phyloP scores from a whole-genome alignment of 1,139 yeast species.

The Taphrina populina region DNA sequence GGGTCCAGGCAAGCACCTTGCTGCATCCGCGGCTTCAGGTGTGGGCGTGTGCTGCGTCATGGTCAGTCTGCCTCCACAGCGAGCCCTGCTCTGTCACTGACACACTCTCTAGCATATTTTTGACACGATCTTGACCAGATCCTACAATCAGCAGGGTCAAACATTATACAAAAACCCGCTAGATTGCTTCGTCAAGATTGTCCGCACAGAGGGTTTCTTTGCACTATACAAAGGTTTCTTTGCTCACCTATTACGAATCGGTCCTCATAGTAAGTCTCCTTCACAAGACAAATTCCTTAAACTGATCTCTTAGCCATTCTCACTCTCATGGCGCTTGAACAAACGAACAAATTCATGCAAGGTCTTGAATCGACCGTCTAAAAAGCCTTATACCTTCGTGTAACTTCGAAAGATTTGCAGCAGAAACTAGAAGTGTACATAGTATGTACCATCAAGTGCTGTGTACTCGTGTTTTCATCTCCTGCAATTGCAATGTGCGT shows the following conservation, averaged over 20 bases:
- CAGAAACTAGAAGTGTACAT: no score
- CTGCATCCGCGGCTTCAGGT: slow-evolving; percentile 78
- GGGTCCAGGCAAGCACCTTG: slow-evolving; percentile 69
- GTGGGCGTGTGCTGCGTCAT: slow-evolving; percentile 89
- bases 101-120: slow-evolving; percentile 46
- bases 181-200: slow-evolving; percentile 83
- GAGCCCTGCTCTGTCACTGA: slow-evolving; percentile 85
- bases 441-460: no score
- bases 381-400: no score
- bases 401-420: no score
- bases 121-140: slow-evolving; percentile 90
- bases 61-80: no score
- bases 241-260: slow-evolving; percentile 88
- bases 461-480: no score
- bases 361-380: slow-evolving; percentile 29
- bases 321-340: slow-evolving; percentile 29
- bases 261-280: slow-evolving; percentile 79
- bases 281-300: background rate
- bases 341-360: slow-evolving; percentile 27
- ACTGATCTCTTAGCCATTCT: slow-evolving; percentile 15
- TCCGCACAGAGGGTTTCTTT: slow-evolving; percentile 73
- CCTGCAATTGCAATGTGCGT: no score
- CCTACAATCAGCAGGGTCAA: slow-evolving; percentile 90
- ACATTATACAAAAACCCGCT: slow-evolving; percentile 73
- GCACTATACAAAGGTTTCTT: slow-evolving; percentile 93